Base-by-base conservation (phyloP, 208 protist species). In the Naegleria gruberi region DNA sequence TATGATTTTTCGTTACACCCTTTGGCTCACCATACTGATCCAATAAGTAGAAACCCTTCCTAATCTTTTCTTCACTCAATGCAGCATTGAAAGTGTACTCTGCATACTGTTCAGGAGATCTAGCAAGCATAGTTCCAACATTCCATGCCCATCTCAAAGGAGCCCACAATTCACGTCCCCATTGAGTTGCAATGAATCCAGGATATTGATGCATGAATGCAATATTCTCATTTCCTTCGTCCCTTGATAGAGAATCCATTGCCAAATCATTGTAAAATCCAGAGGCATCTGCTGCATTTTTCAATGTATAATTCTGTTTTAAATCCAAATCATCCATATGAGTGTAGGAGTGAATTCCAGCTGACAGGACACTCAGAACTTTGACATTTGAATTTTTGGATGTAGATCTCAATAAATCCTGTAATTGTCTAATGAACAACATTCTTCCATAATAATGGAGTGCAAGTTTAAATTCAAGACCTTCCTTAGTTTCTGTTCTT, bases 211-310 rank as follows among this genome's bases (percentile, higher is more conserved):
- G 90, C 12, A 84, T 83, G 30, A 90, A 90, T 15, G 73, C 55
- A 46, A 91, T 47, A 46, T 42, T 85, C 44, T 74, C 45, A 86
- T 91, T 47, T n/a, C 85, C 65, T 41, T 91, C 47, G 2, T 51
- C 65, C 2, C 51, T 43, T 23, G 65, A 77, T 1, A 91, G 55
- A 40, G 37, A 19, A 81, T 92, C 91, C 51, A 92, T 47, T 46
- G 51, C 89, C 17, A 91, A 43, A 73, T 92, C 91, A 46, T 51
- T 92, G 43, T 92, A 92, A 37, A 92, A 92, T 30, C 90, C 90
- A n/a, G 91, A 90, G 0, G 91, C 90, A 44, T 92, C 44, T 46
- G 91, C 91, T 42, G 91, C 91, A 45, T 92, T 91, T 0, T 51
- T 74, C 19, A 92, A 46, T 43, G 74, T 40, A 85, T 90, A 92